Base-by-base conservation (phyloP, 768 basidiomycete species). In the Leccinum ochraceum region DNA sequence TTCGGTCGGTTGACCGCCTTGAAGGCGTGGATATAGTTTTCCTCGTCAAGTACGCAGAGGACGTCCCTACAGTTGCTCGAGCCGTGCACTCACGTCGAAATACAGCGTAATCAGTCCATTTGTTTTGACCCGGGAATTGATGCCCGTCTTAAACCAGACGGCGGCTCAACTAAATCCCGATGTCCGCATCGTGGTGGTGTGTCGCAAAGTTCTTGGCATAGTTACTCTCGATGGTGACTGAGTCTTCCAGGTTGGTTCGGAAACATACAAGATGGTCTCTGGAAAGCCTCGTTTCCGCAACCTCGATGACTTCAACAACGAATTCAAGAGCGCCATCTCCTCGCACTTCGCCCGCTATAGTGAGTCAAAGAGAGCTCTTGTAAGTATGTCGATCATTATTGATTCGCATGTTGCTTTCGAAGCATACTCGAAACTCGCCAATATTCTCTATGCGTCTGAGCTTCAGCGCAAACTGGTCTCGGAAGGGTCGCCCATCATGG, bases 111-210 rank as follows among this genome's bases (percentile, higher is more conserved):
- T 89, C 72, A 56, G 84, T 73, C 85, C 85, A 69, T 68, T 84
- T 58, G 78, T 82, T 14, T 79, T 88, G 61, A 87, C 84, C 9
- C 71, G 77, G 22, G 76, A 79, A 4, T 76, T 88, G 7, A 75
- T 86, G 39, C 83, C 86, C 3, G 67, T 86, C 3, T 66, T 88
- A 52, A 74, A 72, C 44, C 70, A 75, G 56, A 88, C 88, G 1
- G 81, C 84, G 0, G 63, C 75, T 17, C 70, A 78, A 51, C 71
- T 78, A 0, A 73, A 73, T 24, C 77, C 84, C 0, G 88, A 89
- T 60, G 86, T 87, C 52, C 81, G 87, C 17, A 77, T 89, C 14
- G 77, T 88, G 10, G 80, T 83, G 57, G 86, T 87, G 60, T 46
- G 81, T 62, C 30, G 1, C 39, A n/a, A 42, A 42, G 17, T 42